phyloP scores from a whole-genome alignment of 306 rosid species.

The Styphnolobium japonicum region DNA sequence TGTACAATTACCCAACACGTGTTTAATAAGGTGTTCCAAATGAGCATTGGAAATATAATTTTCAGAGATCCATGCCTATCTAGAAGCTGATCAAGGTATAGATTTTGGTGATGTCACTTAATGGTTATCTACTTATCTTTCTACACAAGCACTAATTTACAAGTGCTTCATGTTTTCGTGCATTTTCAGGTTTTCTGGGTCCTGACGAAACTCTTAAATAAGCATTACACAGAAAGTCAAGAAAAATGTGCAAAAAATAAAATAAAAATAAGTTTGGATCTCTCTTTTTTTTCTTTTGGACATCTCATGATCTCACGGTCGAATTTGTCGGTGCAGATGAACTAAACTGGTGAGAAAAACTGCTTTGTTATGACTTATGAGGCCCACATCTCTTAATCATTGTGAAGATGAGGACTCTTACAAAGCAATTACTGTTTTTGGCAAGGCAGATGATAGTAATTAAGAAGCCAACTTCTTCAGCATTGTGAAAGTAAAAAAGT shows the following conservation, averaged over 20 bases:
- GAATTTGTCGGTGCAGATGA: conserved; percentile 25
- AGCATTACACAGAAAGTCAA: not conserved
- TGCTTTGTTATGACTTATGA: not conserved
- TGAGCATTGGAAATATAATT: not conserved
- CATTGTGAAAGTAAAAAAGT: not conserved
- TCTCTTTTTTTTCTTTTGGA: too few relatives aligned
- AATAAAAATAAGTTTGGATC: too few relatives aligned
- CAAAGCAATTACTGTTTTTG: conserved; percentile 5
- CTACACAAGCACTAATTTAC: not conserved
- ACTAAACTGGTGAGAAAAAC: not conserved
- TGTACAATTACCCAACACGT: not conserved
- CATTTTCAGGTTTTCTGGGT: not conserved
- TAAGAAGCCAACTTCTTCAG: not conserved
- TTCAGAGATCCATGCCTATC: not conserved
- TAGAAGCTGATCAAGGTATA: not conserved
- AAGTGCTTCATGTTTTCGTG: not conserved
- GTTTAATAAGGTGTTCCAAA: not conserved
- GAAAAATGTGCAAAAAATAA: not conserved
- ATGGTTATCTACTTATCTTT: not conserved
- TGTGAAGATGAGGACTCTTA: not conserved
- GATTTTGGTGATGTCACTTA: not conserved
- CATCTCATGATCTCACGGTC: not conserved
- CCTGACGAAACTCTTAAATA: not conserved
- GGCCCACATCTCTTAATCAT: conserved; percentile 9
- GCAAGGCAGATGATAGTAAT: conserved; percentile 15